Percentiles rank a stretch among this genome's conserved stretches.
Evolutionary conservation across 306 rosid species (phyloP).

Genomic region (Datisca glomerata): DNA sequence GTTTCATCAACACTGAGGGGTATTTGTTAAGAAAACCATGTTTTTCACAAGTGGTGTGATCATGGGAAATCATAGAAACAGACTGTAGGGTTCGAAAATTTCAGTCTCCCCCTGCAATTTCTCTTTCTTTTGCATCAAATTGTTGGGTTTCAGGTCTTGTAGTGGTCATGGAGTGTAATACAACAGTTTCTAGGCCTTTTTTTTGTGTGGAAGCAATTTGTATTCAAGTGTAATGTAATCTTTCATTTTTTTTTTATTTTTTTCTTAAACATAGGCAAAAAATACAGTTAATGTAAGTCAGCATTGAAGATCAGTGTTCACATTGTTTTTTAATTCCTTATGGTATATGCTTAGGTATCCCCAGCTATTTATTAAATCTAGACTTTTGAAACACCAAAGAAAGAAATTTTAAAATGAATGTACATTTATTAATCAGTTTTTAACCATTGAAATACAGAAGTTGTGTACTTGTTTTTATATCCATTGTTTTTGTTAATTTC

Average conservation of each 20-base stretch:
- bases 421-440: too few relatives aligned
- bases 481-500: too few relatives aligned
- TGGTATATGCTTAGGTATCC: too few relatives aligned
- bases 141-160: constrained; percentile 24
- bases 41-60: constrained; percentile 44
- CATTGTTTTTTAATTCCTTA: too few relatives aligned
- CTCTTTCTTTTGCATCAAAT: constrained; percentile 23
- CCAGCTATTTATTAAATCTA: too few relatives aligned
- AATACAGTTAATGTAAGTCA: constrained; percentile 4
- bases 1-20: constrained; percentile 65
- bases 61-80: constrained; percentile 22
- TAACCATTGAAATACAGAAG: too few relatives aligned
- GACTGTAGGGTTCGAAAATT: constrained; percentile 33
- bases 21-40: constrained; percentile 42
- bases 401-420: too few relatives aligned
- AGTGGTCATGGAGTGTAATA: constrained; percentile 35
- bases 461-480: too few relatives aligned
- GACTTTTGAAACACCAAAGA: too few relatives aligned
- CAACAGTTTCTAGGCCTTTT: constrained; percentile 29
- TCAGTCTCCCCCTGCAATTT: constrained; percentile 26
- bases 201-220: constrained; percentile 28
- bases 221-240: constrained; percentile 25
- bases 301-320: constrained; percentile 4
- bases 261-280: constrained; percentile 4
- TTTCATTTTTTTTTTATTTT: constrained; percentile 8